Evolutionary conservation across 1,284 basidiomycete species (phyloP).

Genomic region (Trametes polyzona): DNA sequence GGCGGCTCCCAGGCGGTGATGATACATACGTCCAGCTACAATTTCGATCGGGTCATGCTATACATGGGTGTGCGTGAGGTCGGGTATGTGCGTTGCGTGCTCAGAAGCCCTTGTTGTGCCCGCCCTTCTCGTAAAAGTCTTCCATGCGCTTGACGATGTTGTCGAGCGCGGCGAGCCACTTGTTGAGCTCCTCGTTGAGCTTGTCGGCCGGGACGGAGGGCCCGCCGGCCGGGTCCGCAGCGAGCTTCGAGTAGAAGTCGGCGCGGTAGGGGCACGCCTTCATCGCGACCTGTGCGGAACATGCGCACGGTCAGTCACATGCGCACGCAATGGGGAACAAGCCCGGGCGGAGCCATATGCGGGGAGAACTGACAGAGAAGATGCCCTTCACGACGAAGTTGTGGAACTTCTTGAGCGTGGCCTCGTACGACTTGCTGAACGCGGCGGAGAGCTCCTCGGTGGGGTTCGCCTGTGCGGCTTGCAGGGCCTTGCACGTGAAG

Average conservation of each 20-base stretch:
- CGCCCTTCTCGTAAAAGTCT: conserved; percentile 68
- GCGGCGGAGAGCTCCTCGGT: conserved; percentile 73
- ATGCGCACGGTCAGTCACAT: conserved; percentile 8
- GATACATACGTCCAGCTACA: conserved; percentile 8
- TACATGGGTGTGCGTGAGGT: conserved; percentile 15
- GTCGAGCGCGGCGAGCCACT: conserved; percentile 71
- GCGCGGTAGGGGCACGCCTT: conserved; percentile 94
- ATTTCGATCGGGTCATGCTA: conserved; percentile 21
- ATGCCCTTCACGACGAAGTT: conserved; percentile 86
- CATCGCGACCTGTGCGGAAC: conserved; percentile 79
- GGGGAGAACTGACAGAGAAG: conserved; percentile 76
- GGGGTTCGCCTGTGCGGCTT: conserved; percentile 71
- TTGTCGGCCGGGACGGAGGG: conserved; percentile 60
- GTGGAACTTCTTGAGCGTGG: conserved; percentile 85
- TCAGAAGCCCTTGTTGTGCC: conserved; percentile 57
- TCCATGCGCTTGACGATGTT: conserved; percentile 74
- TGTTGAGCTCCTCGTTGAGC: conserved; percentile 72
- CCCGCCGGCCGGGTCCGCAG: conserved; percentile 66
- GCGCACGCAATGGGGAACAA: conserved; percentile 1
- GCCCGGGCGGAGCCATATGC: conserved; percentile 1
- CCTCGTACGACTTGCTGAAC: conserved; percentile 86
- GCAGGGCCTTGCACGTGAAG: conserved; percentile 89
- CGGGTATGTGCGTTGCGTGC: conserved; percentile 1
- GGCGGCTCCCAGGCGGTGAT: conserved; percentile 14
- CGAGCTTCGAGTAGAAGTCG: conserved; percentile 90